Evolutionary conservation across 140 eudicot genomes (phyloP).

Genomic region (Ambrosia hybrid): DNA sequence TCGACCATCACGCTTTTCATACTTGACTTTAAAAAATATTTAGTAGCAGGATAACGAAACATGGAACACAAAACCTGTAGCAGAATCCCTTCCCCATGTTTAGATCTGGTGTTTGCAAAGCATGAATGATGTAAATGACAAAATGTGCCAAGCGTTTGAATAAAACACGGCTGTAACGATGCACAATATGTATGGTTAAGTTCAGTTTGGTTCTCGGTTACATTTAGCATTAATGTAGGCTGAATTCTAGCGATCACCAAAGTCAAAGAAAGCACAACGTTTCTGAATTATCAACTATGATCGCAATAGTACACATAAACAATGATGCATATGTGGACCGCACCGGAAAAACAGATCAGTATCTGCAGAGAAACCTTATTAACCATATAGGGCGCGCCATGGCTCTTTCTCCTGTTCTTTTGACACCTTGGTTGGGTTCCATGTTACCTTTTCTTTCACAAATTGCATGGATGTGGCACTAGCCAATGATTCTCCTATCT

Average conservation of each 20-base stretch:
- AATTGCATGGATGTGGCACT: conserved; percentile 50
- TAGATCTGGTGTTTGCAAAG: too few species aligned
- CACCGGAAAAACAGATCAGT: conserved; percentile 1
- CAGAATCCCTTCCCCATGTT: too few species aligned
- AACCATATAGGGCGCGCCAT: conserved; percentile 89
- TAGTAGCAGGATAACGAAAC: too few species aligned
- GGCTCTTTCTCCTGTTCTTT: conserved; percentile 62
- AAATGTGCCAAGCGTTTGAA: too few species aligned
- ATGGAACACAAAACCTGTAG: too few species aligned
- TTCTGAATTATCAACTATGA: background rate
- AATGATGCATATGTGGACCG: conserved; percentile 2
- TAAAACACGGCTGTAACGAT: too few species aligned
- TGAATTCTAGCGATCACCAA: background rate
- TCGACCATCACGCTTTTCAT: too few species aligned
- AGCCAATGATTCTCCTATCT: conserved; percentile 65
- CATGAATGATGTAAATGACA: too few species aligned
- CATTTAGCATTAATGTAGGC: background rate
- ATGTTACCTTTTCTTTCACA: conserved; percentile 52
- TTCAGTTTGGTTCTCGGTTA: background rate
- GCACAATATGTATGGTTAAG: too few species aligned
- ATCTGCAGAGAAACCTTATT: background rate
- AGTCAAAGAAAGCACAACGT: background rate
- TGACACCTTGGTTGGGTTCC: conserved; percentile 54
- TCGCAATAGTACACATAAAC: background rate
- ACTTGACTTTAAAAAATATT: too few species aligned